Evolutionary conservation across 352 stramenopile species (phyloP), one percentile per base, ranked within the genome.

Genomic region (Aphanomyces astaci): DNA sequence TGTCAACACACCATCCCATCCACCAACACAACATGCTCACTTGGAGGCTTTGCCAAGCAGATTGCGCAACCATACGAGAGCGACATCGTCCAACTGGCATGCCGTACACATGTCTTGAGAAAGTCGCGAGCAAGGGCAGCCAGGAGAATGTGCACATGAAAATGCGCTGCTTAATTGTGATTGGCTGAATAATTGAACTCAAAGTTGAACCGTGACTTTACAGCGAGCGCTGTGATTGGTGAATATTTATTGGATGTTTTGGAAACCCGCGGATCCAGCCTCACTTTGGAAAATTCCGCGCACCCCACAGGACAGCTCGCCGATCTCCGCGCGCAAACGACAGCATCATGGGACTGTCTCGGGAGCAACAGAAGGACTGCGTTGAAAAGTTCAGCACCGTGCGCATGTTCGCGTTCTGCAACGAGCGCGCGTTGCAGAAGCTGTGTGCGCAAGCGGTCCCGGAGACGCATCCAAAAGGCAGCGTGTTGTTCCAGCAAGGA

Each of bases 361-460:
- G 45, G 17, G 64, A 64, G 22, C 49, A 64, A 64, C 19, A 72
- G 11, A 76, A 89, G 66, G 83, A 89, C 59, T 94, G 85, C 70
- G 62, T 90, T 36, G 72, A 83, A 66, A 76, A 75, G 69, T 79
- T 84, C n/a, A 72, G 76, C 49, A 80, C 77, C 64, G 82, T 76
- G 49, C 82, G 83, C 74, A 87, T 95, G 73, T 95, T 95, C 72
- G 73, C 81, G 63, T 78, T 89, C 63, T 94, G 85, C 78, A 90
- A 80, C 9, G 85, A 94, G 74, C 73, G 78, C 28, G 92, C 87
- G 72, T 76, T 93, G 72, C 81, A 81, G 67, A 79, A 85, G 71
- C 87, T 95, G 71, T 93, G 85, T 74, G 76, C 80, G 24, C 75
- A 73, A 40, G 73, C 87, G 32, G 72, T 77, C 57, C 67, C 78